Evolutionary conservation across 176 grass and related monocot genomes (phyloP), one percentile per base, ranked within the genome.

Genomic region (Leersia perrieri): DNA sequence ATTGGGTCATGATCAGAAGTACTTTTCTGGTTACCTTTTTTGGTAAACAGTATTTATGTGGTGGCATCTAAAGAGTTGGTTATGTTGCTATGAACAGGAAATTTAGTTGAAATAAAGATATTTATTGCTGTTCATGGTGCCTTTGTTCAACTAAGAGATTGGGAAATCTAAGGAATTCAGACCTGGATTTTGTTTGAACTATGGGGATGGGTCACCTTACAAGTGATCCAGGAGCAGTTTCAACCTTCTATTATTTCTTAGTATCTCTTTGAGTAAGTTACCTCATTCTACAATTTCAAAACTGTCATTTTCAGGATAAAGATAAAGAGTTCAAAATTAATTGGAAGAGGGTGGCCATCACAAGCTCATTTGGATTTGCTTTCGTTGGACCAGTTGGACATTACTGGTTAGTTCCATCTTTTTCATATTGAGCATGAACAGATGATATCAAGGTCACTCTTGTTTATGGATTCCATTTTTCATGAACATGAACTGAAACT

Each of bases 321-420:
- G 72, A 93, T 85, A 86, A 91, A 84, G 88, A 95, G 31, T 89
- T 99, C 60, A 95, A 95, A 85, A 83, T 99, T 74, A 86, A 93
- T 90, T 99, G 96, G 96, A 99, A 60, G 80, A 93, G 96, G 41
- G 92, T 88, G 26, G 96, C 84, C 22, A 91, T 92, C 67, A 95
- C 93, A 70, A 99, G 96, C 66, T 95, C 90, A 71, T 95, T 95
- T 77, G 96, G 96, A 66, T 91, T 93, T 87, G 93, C 92, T 88
- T 93, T 95, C 72, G 90, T 95, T 77, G 96, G 92, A 75, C 96
- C 96, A 16, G 90, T 95, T 77, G 93, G 93, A 38, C 88, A 95
- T 86, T 95, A 93, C 76, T 99, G 93, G 96, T 95, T 82, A 90
- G 76, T 77, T 78, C 20, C 61, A 71, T 72, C 89, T 34, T 34